These are phyloP conservation scores for Lipomyces orientalis DNA, from an alignment of 805 yeast genomes.

Conservation along the genomic window DNA sequence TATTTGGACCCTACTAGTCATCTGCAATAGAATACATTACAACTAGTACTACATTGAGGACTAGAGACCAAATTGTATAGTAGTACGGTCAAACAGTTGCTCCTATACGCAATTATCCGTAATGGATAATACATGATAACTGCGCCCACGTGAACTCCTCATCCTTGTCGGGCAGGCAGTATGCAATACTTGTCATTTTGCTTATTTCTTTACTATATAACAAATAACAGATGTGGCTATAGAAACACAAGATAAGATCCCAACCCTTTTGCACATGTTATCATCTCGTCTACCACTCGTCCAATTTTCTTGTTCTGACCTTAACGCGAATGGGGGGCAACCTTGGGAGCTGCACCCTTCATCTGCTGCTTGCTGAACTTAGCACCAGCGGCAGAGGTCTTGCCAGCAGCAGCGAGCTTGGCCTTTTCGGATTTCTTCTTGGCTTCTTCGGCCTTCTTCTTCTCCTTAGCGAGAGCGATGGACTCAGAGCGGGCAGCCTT, in stretches of 20 bases:
- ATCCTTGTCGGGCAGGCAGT: background rate
- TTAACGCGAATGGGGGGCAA: conserved; percentile 96
- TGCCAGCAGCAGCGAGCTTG: conserved; percentile 56
- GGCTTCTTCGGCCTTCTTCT: conserved; percentile 84
- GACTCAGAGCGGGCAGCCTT: conserved; percentile 96
- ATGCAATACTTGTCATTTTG: background rate
- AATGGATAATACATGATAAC: no score
- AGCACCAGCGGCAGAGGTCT: conserved; percentile 62
- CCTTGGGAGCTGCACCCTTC: conserved; percentile 98
- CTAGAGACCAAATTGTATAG: no score
- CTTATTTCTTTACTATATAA: conserved; percentile 1
- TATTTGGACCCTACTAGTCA: no score
- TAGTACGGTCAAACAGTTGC: no score
- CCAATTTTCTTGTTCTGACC: conserved; percentile 18
- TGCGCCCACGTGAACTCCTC: no score
- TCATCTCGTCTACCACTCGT: background rate
- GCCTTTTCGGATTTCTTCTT: conserved; percentile 95
- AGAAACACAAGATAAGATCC: conserved; percentile 5
- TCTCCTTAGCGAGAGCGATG: conserved; percentile 58
- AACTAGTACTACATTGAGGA: no score
- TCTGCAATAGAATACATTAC: no score
- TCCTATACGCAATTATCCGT: no score
- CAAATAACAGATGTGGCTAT: conserved; percentile 5
- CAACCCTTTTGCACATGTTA: conserved; percentile 1
- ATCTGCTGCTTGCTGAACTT: conserved; percentile 94